Base-by-base conservation (phyloP, 805 yeast genomes). In the Millerago galiae region DNA sequence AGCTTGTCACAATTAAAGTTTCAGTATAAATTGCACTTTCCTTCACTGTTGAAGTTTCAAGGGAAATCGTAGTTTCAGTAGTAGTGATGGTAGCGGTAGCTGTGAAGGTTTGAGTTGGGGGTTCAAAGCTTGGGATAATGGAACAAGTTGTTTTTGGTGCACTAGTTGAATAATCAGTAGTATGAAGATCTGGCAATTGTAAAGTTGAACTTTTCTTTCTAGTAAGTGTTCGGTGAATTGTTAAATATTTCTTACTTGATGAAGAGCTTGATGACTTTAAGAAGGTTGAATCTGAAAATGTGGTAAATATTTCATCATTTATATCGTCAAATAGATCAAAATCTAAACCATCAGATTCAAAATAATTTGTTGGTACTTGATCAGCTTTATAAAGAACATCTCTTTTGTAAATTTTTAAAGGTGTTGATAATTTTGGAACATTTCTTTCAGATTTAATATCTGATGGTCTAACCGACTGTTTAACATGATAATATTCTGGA, bases 191-290 rank as follows among this genome's bases (percentile, higher is more conserved):
- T 10, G 28, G 28, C 9, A 26, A 26, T 26, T 26, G 28, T 26
- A 11, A 11, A 26, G 28, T 26, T 26, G 28, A 26, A 10, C 13
- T 8, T 26, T 10, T 26, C 10, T 26, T 11, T 8, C 26, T 41
- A 8, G 39, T 36, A 12, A 35, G 12, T 2, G 35, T 41, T 18
- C 26, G 35, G 4, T 29, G 32, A 21, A 41, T 26, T 9, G 43
- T 41, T 24, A 6, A 27, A 25, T 18, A 39, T 11, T 24, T 39
- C 16, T 39, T 39, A 9, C 12, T n/a, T 32, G 34, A 3, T 5
- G 18, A 26, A 26, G 28, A 26, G 10, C 13, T 31, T 9, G 18
- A 15, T 8, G 21, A 14, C 10, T 31, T 18, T 10, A 11, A 26
- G 9, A 11, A 7, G 9, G 28, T 11, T 26, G 28, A 21, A 21